A percentile compares a stretch with the other conserved stretches of the same genome.
These are phyloP conservation scores for Globisporangium carolinianum DNA, from an alignment of 352 stramenopile species.

Conservation along the genomic window DNA sequence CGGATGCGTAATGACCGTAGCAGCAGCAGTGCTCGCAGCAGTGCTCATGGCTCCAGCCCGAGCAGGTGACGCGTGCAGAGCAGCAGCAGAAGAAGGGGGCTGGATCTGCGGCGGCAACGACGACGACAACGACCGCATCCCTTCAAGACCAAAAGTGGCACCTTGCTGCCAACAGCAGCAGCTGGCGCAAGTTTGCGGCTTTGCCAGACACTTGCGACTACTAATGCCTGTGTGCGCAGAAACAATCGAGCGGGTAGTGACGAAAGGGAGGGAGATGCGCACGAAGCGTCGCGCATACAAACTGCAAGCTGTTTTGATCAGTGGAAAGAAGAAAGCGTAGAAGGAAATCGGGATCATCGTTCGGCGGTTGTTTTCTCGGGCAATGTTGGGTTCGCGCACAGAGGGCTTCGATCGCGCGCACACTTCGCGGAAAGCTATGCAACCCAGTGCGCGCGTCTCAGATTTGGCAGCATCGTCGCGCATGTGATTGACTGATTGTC, in stretches of 20 bases:
- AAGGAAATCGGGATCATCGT: neutral
- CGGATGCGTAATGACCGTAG: neutral
- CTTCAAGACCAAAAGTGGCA: slow-evolving; percentile 23
- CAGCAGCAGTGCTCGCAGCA: too few relatives aligned
- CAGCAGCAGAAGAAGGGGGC: neutral
- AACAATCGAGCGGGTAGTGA: slow-evolving; percentile 6
- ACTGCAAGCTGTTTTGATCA: neutral
- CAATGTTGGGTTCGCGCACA: too few relatives aligned
- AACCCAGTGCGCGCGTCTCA: too few relatives aligned
- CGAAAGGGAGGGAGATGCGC: neutral
- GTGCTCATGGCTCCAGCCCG: neutral
- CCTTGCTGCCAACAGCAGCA: neutral
- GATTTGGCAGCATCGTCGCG: too few relatives aligned
- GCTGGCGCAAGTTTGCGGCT: too few relatives aligned
- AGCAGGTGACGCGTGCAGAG: slow-evolving; percentile 1
- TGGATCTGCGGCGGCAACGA: too few relatives aligned
- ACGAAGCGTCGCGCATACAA: neutral
- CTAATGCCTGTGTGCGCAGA: slow-evolving; percentile 8
- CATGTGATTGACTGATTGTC: too few relatives aligned
- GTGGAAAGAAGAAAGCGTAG: neutral
- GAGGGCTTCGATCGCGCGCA: too few relatives aligned
- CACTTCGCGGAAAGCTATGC: too few relatives aligned
- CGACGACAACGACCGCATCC: slow-evolving; percentile 32
- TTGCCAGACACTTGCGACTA: too few relatives aligned
- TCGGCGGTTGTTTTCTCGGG: neutral